A percentile compares a stretch with the other conserved stretches of the same genome.
These are phyloP conservation scores for Syzygium aqueum DNA, from an alignment of 345 rosid species.

Conservation along the genomic window DNA sequence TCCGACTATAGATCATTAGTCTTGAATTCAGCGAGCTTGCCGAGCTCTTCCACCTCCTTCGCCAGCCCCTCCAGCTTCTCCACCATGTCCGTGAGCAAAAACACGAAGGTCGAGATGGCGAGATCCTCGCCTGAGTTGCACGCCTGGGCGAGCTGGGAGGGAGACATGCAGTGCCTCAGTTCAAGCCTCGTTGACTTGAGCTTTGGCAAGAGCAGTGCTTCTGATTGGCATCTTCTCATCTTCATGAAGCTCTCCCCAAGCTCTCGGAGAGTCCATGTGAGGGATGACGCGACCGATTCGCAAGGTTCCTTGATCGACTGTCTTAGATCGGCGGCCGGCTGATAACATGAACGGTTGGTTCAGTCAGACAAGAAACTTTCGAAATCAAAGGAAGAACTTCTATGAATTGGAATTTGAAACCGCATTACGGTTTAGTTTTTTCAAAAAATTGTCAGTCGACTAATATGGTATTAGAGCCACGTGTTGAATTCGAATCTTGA, in stretches of 20 bases:
- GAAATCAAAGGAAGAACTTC: not conserved
- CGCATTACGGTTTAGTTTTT: not conserved
- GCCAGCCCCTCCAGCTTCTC: conserved; percentile 45
- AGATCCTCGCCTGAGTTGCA: conserved; percentile 21
- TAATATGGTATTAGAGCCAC: not conserved
- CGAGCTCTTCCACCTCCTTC: conserved; percentile 49
- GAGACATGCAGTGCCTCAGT: conserved; percentile 12
- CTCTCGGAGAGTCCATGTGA: conserved; percentile 39
- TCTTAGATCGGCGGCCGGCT: conserved; percentile 12
- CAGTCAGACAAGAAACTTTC: not conserved
- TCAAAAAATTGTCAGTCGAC: not conserved
- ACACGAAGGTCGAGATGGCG: conserved; percentile 35
- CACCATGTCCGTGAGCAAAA: conserved; percentile 27
- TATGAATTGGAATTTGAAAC: not conserved
- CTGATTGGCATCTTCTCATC: conserved; percentile 35
- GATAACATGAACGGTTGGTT: not conserved
- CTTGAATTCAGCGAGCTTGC: conserved; percentile 31
- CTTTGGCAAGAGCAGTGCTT: conserved; percentile 15
- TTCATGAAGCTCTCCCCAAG: conserved; percentile 42
- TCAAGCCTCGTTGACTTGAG: conserved; percentile 35
- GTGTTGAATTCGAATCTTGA: not conserved
- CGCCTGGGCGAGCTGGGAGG: not conserved
- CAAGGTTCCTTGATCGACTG: conserved; percentile 35
- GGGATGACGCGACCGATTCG: conserved; percentile 17
- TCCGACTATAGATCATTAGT: not conserved